These are phyloP conservation scores for Fusarium hainanense DNA, from an alignment of 2,329 filamentous ascomycete species.

Conservation along the genomic window DNA sequence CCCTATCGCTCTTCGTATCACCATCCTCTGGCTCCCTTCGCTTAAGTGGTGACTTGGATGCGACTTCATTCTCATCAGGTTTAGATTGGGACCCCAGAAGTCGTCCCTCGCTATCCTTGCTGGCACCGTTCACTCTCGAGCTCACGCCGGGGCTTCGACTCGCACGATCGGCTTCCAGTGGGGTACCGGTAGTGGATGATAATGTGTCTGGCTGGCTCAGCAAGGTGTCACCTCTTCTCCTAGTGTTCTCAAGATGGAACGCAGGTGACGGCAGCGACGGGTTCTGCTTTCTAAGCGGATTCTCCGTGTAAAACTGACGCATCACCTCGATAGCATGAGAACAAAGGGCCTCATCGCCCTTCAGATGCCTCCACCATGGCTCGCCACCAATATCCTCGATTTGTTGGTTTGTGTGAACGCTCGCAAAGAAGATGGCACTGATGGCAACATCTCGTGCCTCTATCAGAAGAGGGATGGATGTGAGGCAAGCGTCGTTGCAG, in stretches of 20 bases:
- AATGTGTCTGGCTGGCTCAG: slow-evolving; percentile 56
- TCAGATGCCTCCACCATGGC: slow-evolving; percentile 88
- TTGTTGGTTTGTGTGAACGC: slow-evolving; percentile 76
- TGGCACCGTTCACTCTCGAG: slow-evolving; percentile 54
- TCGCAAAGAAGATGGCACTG: slow-evolving; percentile 86
- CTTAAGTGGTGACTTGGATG: slow-evolving; percentile 54
- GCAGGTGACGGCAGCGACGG: slow-evolving; percentile 64
- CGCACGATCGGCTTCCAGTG: slow-evolving; percentile 59
- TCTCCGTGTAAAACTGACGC: slow-evolving; percentile 74
- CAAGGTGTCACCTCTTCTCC: slow-evolving; percentile 59
- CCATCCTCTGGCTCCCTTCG: slow-evolving; percentile 56
- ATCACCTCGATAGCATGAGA: slow-evolving; percentile 80
- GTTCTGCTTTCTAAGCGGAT: slow-evolving; percentile 69
- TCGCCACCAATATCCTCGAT: slow-evolving; percentile 81
- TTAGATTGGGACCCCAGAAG: slow-evolving; percentile 52
- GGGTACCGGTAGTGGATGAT: slow-evolving; percentile 63
- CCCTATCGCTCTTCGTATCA: slow-evolving; percentile 49
- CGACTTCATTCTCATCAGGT: slow-evolving; percentile 48
- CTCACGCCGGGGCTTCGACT: slow-evolving; percentile 64
- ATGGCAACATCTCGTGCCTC: slow-evolving; percentile 84
- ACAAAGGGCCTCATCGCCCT: slow-evolving; percentile 77
- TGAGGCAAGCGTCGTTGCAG: slow-evolving; percentile 89
- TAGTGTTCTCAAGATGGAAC: slow-evolving; percentile 67
- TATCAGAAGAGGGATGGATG: slow-evolving; percentile 84
- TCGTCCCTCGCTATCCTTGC: slow-evolving; percentile 48